Percentiles rank a stretch among this genome's conserved stretches.
Conservation (phyloP, 106 monocot genomes). For the Agapanthus africanus region DNA sequence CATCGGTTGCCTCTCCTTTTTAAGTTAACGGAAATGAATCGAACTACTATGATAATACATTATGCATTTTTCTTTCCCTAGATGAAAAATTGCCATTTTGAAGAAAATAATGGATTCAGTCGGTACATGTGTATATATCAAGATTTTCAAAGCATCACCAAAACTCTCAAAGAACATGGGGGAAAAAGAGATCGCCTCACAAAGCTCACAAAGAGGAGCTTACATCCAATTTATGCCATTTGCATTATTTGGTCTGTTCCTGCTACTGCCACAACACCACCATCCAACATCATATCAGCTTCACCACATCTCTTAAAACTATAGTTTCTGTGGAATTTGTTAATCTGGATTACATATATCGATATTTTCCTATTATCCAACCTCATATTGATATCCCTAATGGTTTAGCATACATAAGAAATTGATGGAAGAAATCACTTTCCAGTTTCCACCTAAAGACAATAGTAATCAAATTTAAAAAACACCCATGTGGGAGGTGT, state of each 20-base stretch:
- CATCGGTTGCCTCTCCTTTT: neutral
- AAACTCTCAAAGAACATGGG: no score
- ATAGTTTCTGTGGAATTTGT: neutral
- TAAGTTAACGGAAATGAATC: neutral
- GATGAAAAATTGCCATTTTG: neutral
- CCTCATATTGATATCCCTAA: neutral
- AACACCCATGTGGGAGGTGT: no score
- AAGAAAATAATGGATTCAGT: neutral
- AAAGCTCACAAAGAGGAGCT: no score
- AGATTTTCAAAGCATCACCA: neutral
- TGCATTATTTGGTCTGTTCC: no score
- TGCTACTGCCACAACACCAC: neutral
- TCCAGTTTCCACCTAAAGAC: no score
- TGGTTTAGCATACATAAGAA: neutral
- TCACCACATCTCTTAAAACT: neutral
- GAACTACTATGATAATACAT: neutral
- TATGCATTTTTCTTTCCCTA: neutral
- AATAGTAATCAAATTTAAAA: no score
- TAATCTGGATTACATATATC: neutral
- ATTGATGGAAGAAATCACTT: neutral
- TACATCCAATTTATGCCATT: no score
- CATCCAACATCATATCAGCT: neutral
- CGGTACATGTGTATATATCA: neutral
- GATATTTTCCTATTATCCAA: neutral
- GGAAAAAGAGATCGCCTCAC: no score